Evolutionary conservation across 192 early-diverging fungal species (phyloP).

Genomic region (Coemansia javaensis): DNA sequence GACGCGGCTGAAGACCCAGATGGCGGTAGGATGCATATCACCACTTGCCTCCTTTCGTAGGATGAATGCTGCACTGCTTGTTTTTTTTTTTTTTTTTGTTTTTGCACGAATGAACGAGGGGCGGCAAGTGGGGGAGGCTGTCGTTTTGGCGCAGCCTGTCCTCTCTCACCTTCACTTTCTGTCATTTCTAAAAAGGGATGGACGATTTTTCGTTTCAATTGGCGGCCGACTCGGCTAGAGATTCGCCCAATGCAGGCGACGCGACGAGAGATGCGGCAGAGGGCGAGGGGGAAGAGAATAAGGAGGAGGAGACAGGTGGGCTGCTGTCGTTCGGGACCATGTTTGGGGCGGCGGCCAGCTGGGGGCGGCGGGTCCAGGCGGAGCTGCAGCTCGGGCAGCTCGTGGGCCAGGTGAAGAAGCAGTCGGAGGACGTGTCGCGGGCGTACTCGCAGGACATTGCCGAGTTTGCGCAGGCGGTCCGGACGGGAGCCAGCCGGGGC

Average conservation of each 20-base stretch:
- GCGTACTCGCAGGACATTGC: conserved; percentile 44
- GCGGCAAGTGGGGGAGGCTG: no score
- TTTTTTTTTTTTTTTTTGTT: no score
- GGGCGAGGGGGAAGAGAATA: no score
- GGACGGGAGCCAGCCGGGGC: conserved; percentile 24
- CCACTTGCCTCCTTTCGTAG: no score
- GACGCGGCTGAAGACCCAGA: no score
- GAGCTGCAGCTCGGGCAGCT: conserved; percentile 29
- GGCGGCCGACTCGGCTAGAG: conserved; percentile 26
- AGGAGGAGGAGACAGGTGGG: background rate
- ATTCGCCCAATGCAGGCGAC: background rate
- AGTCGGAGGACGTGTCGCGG: conserved; percentile 38
- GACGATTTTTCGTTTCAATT: conserved; percentile 34
- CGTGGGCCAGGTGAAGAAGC: conserved; percentile 43
- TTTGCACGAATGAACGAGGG: no score
- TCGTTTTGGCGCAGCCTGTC: no score
- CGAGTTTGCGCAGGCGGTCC: conserved; percentile 43
- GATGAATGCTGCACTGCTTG: no score
- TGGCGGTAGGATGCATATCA: no score
- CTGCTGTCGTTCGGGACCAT: conserved; percentile 20
- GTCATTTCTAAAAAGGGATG: conserved; percentile 19
- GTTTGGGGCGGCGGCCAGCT: conserved; percentile 43
- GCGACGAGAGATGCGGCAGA: no score
- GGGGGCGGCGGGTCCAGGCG: conserved; percentile 32
- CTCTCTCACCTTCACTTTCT: no score